Evolutionary conservation across 2,329 filamentous ascomycete species (phyloP), one percentile per base, ranked within the genome.

Genomic region (Penicillium sp.): DNA sequence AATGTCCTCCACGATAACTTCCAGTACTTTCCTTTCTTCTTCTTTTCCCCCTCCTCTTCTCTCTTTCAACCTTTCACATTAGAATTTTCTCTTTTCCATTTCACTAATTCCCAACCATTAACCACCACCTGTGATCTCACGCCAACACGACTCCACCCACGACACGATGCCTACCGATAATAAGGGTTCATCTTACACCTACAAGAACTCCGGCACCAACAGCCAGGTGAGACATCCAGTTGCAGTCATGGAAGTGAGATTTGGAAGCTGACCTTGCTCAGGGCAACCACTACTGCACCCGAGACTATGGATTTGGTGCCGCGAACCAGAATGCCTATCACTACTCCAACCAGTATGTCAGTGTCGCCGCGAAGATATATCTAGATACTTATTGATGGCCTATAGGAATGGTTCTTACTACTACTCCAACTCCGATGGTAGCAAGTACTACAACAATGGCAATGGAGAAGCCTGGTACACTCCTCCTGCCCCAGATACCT

Each of bases 391-490:
- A 28, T 9, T n/a, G 28, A 49, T 12, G 28, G 6, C 19, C 8
- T 2, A 26, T 3, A 65, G 63, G 30, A 22, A 65, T 58, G 63
- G 57, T 26, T 65, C 60, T 6, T 66, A 65, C 56, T 61, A 65
- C 49, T 66, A 66, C 37, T 62, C 62, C 17, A 66, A 65, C 59
- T 15, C 62, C 1, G 37, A 66, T 26, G 62, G 59, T 6, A 63
- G 58, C 40, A 66, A 15, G 12, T 61, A 65, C 55, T 59, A 64
- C 60, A 65, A 61, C 58, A 44, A 38, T 28, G 56, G 59, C 28
- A 44, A 62, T 4, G 62, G 64, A 12, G 30, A 53, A 35, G 49
- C 49, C 26, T 53, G 49, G 49, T 53, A 53, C 49, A 53, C 49
- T 35, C 49, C 49, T 22, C 17, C 49, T 15, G 30, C 35, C 49